Percentiles rank a stretch among this genome's conserved stretches.
Evolutionary conservation across 2,329 filamentous ascomycete species (phyloP).

Genomic region (Penicillium sp.): DNA sequence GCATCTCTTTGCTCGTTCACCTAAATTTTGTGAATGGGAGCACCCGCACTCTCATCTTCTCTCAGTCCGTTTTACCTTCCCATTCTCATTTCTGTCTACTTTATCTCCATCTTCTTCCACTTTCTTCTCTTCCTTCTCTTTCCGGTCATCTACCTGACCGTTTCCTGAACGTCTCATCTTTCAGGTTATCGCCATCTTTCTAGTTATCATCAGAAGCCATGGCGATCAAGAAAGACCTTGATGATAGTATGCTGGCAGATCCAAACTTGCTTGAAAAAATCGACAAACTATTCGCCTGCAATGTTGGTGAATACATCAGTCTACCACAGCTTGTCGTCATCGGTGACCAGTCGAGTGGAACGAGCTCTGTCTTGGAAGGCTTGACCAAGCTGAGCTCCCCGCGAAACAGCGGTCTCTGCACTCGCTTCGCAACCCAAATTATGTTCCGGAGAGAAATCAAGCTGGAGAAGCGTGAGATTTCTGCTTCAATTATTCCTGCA

Average conservation of each 20-base stretch:
- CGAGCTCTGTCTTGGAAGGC: constrained; percentile 33
- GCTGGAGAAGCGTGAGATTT: constrained; percentile 17
- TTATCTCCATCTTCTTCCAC: no score
- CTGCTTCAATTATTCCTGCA: constrained; percentile 39
- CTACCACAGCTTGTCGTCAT: constrained; percentile 39
- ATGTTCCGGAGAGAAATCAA: constrained; percentile 36
- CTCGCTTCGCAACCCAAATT: constrained; percentile 49
- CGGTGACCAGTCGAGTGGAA: constrained; percentile 44
- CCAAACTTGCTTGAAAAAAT: constrained; percentile 33
- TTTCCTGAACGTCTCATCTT: neutral
- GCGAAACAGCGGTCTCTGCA: constrained; percentile 40
- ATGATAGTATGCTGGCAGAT: constrained; percentile 12
- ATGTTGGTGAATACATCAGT: constrained; percentile 32
- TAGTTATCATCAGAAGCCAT: neutral
- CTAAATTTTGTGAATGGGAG: no score
- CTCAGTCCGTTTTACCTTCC: no score
- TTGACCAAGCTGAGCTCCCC: constrained; percentile 42
- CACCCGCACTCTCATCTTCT: no score
- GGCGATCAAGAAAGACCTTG: neutral
- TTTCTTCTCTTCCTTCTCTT: no score
- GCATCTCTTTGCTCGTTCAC: no score
- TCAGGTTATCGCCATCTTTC: neutral
- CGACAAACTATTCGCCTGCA: constrained; percentile 35
- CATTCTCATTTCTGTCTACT: no score
- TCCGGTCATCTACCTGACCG: no score